Base-by-base conservation (phyloP, 768 basidiomycete genomes). In the Collybia nuda region DNA sequence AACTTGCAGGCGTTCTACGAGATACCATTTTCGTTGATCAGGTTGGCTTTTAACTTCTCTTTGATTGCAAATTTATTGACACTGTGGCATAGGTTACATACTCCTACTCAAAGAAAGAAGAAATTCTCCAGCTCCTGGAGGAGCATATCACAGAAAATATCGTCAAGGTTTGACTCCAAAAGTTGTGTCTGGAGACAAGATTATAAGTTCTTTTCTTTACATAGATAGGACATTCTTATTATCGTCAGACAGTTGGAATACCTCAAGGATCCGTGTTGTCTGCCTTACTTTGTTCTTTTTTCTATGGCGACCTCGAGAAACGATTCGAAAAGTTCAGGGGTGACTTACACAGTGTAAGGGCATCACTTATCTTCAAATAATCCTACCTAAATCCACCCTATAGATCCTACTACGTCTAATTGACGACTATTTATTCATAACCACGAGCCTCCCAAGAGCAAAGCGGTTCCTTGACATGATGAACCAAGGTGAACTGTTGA, bases 201-300 rank as follows among this genome's bases (percentile, higher is more conserved):
- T 17, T 23, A 26, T 15, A 9, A 2, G 6, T 21, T 23, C 22
- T 53, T 28, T 35, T 26, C 35, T 21, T 28, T 14, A n/a, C n/a
- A n/a, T 56, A 96, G 93, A 93, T 97, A 46, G 90, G 89, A 1
- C 59, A 70, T n/a, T 68, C 79, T 37, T 92, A 87, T 61, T 96
- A 88, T 63, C 84, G 88, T 11, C 97, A 99, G 66, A 81, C 79
- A n/a, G 81, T 91, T 23, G 97, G 97, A 2, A 99, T 99, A 19
- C 96, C 97, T 1, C 97, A 99, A 67, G 97, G 97, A 18, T 98
- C 95, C 2, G 84, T 94, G n/a, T 70, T 98, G n/a, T 97, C 94
- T 6, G 80, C 89, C 0, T 62, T 98, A n/a, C 71, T 99, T 1
- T 99, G 97, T 64, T 88, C 90, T 1, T 90, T 95, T 67, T 97